Base-by-base conservation (phyloP, 1,139 yeast genomes). In the Suhomyces terraborum region DNA sequence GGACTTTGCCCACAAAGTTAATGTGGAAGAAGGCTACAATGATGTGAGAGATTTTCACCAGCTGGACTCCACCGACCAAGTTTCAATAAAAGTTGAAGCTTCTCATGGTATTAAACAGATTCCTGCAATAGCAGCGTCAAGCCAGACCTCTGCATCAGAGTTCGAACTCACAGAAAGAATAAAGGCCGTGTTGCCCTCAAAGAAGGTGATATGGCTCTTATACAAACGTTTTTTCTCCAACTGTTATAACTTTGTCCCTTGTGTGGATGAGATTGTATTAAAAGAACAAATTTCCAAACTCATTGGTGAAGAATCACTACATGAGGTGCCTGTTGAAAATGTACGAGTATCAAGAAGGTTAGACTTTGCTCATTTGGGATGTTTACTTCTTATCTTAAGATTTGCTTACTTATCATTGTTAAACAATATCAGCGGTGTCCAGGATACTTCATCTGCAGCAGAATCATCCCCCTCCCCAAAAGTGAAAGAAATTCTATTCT, bases 211-310 rank as follows among this genome's bases (percentile, higher is more conserved):
- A 9, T 59, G 69, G 56, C 44, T 61, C 22, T 44, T 63, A 12
- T 45, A 56, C 14, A 55, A 56, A 26, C 53, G 73, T 18, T 79
- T 72, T 47, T 77, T 79, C 56, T 60, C 60, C 21, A 59, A 62
- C 27, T 58, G 77, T 8, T 75, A 77, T 49, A 78, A 80, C 1
- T 69, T 69, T 30, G 61, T 76, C 33, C 83, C 84, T 1, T 65
- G 74, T 26, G 47, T 79, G 12, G 83, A 79, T 52, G 81, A 79
- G 47, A 48, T 44, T 14, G 61, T 61, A 27, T 53, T 64, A 23
- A 53, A 51, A 26, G 52, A 43, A 4, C 48, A 63, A 4, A 34
- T 69, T n/a, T 40, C 50, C 9, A 53, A 51, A 34, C 47, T 64
- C n/a, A 45, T 59, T 6, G 62, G 61, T 4, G 47, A 51, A 5